These are phyloP conservation scores for Brassica hybrid DNA, from an alignment of 441 rosid species.

Conservation along the genomic window DNA sequence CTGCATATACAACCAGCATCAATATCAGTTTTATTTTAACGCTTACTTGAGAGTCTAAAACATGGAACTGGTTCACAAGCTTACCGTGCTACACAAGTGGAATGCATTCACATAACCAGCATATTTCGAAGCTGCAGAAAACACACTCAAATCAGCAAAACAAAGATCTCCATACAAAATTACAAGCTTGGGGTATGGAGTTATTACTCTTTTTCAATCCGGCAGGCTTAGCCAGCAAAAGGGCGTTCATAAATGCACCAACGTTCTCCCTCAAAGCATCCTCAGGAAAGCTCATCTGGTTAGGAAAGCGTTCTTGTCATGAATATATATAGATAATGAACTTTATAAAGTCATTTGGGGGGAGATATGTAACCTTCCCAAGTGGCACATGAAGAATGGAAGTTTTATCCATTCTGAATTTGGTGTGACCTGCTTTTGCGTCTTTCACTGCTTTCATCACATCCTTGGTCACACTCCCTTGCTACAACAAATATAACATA, in stretches of 20 bases:
- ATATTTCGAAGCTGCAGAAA: constrained; percentile 86
- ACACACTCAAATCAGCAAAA: constrained; percentile 14
- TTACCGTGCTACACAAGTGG: constrained; percentile 92
- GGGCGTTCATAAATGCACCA: constrained; percentile 95
- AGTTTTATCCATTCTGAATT: constrained; percentile 92
- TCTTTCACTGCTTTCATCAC: constrained; percentile 77
- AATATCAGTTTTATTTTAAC: too few relatives aligned
- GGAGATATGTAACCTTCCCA: constrained; percentile 96
- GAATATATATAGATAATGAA: constrained; percentile 16
- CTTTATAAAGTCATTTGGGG: background rate
- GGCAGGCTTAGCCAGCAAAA: constrained; percentile 88
- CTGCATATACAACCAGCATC: constrained; percentile 4
- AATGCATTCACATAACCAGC: constrained; percentile 92
- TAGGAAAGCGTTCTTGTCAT: constrained; percentile 24
- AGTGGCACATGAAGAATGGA: constrained; percentile 91
- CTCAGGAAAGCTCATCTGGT: constrained; percentile 74
- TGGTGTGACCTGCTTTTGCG: constrained; percentile 77
- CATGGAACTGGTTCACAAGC: too few relatives aligned
- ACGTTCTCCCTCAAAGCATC: constrained; percentile 77
- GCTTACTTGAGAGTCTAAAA: too few relatives aligned
- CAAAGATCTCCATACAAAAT: background rate
- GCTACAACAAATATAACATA: constrained; percentile 55
- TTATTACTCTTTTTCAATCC: constrained; percentile 89
- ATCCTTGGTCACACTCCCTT: constrained; percentile 87
- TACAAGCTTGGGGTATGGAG: constrained; percentile 11